Evolutionary conservation across 176 grass and related monocot species (phyloP), one percentile per base, ranked within the genome.

Genomic region (Rhynchospora tenuis): DNA sequence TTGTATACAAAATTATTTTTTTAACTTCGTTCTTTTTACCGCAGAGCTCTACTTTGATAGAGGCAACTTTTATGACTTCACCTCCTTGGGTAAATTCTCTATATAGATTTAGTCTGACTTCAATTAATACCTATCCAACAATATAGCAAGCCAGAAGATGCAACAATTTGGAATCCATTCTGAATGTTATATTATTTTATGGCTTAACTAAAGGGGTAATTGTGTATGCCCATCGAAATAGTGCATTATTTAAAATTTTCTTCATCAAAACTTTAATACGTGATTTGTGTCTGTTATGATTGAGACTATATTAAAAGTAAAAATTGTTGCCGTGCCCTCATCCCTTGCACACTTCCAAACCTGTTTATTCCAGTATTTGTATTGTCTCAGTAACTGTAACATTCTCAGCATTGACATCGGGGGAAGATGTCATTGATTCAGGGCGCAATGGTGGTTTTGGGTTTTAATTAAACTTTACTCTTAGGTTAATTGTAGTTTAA

Each of bases 21-120:
- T 81, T 70, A 80, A 55, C 67, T 43, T 74, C 52, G 26, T 86
- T 84, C 0, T 66, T 17, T 88, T 28, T 64, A 16, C 29, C 84
- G 46, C 95, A 94, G 95, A 98, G 62, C 76, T 94, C 2, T 94
- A 98, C 79, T 90, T 94, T 10, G 95, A 94, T 68, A 91, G 87
- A 91, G 95, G 90, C 63, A 94, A 93, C 82, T 94, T 94, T 85
- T 94, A 98, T 42, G 95, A 98, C 89, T 98, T 98, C 57, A 94
- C 90, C 73, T 98, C 95, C 20, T 77, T 98, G 78, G 92, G 95
- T 98, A 80, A 65, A 64, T 65, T 77, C 67, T 7, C 13, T 26
- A 59, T 50, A 51, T 24, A 17, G 12, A 69, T 31, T 65, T 50
- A 19, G 52, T 45, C 55, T 51, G 28, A 66, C 33, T 54, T 87